Conservation (phyloP, 208 protist species). For the Trypanosomatidae sp. region DNA sequence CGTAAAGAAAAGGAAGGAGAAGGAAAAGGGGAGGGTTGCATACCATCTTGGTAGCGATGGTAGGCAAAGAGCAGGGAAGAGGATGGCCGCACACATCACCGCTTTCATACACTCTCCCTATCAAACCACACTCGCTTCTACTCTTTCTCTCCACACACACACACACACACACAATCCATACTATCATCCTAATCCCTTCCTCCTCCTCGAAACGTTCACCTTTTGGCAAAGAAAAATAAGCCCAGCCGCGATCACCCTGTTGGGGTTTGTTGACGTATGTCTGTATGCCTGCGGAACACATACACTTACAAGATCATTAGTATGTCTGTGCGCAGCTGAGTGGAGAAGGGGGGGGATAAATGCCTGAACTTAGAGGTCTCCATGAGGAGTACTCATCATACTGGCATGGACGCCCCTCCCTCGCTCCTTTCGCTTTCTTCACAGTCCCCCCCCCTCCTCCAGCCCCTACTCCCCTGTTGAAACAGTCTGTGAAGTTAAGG, state of each 20-base stretch:
- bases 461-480: constrained; percentile 1
- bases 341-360: background rate
- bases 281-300: background rate
- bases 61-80: background rate
- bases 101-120: background rate
- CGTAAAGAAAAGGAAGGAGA: background rate
- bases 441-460: background rate
- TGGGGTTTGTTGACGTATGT: background rate
- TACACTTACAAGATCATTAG: background rate
- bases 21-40: background rate
- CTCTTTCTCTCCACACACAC: background rate
- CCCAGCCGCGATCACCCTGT: background rate
- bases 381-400: background rate
- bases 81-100: background rate
- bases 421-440: background rate
- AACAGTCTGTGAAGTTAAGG: background rate
- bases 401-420: background rate
- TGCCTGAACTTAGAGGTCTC: background rate
- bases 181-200: background rate
- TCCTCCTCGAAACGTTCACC: background rate
- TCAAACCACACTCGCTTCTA: background rate
- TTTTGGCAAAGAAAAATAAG: background rate
- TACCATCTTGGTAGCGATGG: background rate
- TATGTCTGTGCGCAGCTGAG: background rate
- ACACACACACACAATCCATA: background rate